Base-by-base conservation (phyloP, 2,329 filamentous ascomycete genomes). In the Fusarium pseudonygamai region DNA sequence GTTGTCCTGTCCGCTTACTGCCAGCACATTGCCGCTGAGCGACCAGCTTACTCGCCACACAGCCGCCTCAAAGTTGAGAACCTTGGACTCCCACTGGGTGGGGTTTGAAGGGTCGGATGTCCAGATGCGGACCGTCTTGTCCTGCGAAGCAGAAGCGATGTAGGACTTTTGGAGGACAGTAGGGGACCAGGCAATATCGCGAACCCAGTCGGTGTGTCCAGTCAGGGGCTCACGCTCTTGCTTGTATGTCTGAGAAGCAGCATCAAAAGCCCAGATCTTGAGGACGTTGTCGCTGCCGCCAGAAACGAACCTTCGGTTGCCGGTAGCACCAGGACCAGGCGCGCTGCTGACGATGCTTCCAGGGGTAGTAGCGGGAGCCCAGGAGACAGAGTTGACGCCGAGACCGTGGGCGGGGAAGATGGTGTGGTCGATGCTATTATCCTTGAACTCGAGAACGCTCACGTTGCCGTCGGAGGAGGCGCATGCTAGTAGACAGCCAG, bases 11-110 rank as follows among this genome's bases (percentile, higher is more conserved):
- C 94, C 94, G 80, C 93, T 96, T 71, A 98, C 94, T 15, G 96
- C 96, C 78, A 99, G 87, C 26, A 98, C 95, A 81, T 99, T 99
- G 59, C 96, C 96, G 82, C 94, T 97, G 80, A 98, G 87, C 78
- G 95, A 97, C 96, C 96, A 99, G 87, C 94, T 98, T 50, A 98
- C 96, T 63, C 96, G 91, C 96, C 96, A 99, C 67, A 97, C 89
- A 52, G 95, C 92, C 9, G 93, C 91, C 70, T 98, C 96, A 77
- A 99, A 97, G 78, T 92, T 90, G 73, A 99, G 88, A 45, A 93
- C 90, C 83, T 97, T 96, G 83, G 90, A 92, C 66, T 92, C 90
- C 96, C 96, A 99, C 78, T 94, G 90, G 30, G 88, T 89, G 22
- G 90, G 85, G 79, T 87, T 89, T 67, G 81, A 77, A 14, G 80